Conservation (phyloP, 228 moss, liverwort and hornwort genomes). For the Sphagnum magellanicum region DNA sequence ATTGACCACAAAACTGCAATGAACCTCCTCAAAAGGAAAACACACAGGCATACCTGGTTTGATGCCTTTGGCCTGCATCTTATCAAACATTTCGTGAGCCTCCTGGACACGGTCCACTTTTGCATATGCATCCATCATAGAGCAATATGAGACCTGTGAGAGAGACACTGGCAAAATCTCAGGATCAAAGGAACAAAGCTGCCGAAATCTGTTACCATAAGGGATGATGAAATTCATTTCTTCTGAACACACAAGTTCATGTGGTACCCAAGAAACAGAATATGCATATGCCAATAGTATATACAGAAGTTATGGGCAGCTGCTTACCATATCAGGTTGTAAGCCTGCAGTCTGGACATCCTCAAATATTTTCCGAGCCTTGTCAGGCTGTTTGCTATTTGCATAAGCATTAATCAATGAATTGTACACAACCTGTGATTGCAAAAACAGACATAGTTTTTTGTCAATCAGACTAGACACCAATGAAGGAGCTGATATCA, state of each 20-base stretch:
- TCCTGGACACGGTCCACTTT: slow-evolving; percentile 58
- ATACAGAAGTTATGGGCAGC: too few species aligned
- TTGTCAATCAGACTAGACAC: too few species aligned
- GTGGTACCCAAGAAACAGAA: too few species aligned
- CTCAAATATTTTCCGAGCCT: slow-evolving; percentile 46
- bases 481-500: too few species aligned
- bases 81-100: slow-evolving; percentile 52
- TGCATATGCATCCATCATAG: slow-evolving; percentile 79
- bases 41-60: slow-evolving; percentile 43
- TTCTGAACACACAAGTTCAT: too few species aligned
- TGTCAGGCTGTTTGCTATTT: slow-evolving; percentile 48
- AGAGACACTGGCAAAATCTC: neutral
- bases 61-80: slow-evolving; percentile 51
- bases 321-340: slow-evolving; percentile 54
- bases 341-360: slow-evolving; percentile 53
- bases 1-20: too few species aligned
- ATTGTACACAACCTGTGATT: slow-evolving; percentile 66
- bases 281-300: too few species aligned
- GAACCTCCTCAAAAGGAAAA: neutral
- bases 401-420: slow-evolving; percentile 74
- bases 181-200: neutral
- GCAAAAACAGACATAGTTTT: neutral
- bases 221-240: too few species aligned
- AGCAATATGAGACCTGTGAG: slow-evolving; percentile 64
- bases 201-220: neutral